Base-by-base conservation (phyloP, 306 rosid species). In the Hippophae rhamnoides region DNA sequence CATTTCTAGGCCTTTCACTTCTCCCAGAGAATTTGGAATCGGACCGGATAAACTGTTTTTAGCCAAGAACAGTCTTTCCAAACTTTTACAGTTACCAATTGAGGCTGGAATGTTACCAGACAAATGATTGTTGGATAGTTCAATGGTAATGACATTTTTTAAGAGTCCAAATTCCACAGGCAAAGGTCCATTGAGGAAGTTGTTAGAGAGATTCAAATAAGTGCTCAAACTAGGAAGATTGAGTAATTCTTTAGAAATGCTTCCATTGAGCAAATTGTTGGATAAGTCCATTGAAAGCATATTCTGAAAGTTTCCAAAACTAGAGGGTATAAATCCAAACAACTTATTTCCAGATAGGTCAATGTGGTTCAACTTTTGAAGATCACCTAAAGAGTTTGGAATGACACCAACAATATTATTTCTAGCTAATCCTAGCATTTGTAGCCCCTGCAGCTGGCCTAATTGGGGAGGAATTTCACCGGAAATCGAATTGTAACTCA, bases 401-500 rank as follows among this genome's bases (percentile, higher is more conserved):
- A 89, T 75, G 25, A 63, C 56, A 12, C 95, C 84, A 18, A 76
- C 68, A 56, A 89, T 12, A n/a, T 41, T 63, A 61, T 83, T 89
- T 45, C 74, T 68, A 11, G 79, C 87, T 5, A 80, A 69, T 42
- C 13, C 52, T 31, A 89, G 56, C 69, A 55, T 42, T 50, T 82
- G 82, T 41, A 89, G 67, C 26, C 81, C 69, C 74, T 58, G 64
- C 41, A 89, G 47, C 27, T 61, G 77, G 52, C 84, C 82, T 52
- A 89, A 70, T 71, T 86, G 71, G 13, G 61, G 52, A 42, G 96
- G 94, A 47, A 89, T 83, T 64, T 68, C 81, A 48, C 94, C 96
- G 2, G 78, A 62, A 49, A 85, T 47, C 8, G 63, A 72, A 71
- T 85, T 89, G 63, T 72, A 54, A 74, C 76, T 75, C 64, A 89